Evolutionary conservation across 106 monocot species (phyloP).

Genomic region (Ottelia alismoides): DNA sequence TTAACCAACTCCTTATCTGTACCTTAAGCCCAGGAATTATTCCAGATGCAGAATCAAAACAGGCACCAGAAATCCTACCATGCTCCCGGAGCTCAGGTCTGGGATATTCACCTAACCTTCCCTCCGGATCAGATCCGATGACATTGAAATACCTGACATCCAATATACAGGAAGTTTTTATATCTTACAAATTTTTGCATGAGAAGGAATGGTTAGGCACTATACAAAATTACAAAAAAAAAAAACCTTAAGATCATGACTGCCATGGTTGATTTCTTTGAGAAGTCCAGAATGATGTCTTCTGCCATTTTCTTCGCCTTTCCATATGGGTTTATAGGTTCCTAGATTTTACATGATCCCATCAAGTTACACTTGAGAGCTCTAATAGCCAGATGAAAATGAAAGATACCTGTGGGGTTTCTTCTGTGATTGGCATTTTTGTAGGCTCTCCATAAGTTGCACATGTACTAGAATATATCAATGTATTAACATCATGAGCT

Average conservation of each 20-base stretch:
- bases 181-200: too few species aligned
- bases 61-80: slow-evolving; percentile 26
- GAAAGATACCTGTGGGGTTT: slow-evolving; percentile 19
- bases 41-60: slow-evolving; percentile 21
- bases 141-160: slow-evolving; percentile 23
- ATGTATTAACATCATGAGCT: slow-evolving; percentile 13
- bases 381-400: too few species aligned
- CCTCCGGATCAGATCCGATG: slow-evolving; percentile 28
- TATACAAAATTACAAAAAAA: too few species aligned
- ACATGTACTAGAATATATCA: slow-evolving; percentile 29
- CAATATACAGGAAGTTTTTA: neutral
- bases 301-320: slow-evolving; percentile 32
- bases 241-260: slow-evolving; percentile 27
- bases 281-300: slow-evolving; percentile 23
- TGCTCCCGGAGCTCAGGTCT: slow-evolving; percentile 24
- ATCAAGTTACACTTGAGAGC: too few species aligned
- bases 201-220: too few species aligned
- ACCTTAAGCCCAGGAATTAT: slow-evolving; percentile 21
- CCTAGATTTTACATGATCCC: neutral
- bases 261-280: slow-evolving; percentile 19
- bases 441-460: slow-evolving; percentile 25
- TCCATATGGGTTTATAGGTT: slow-evolving; percentile 25
- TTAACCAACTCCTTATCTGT: too few species aligned
- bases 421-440: slow-evolving; percentile 29
- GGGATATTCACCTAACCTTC: slow-evolving; percentile 19